Evolutionary conservation across 352 stramenopile genomes (phyloP).

Genomic region (Globisporangium orthogonon): DNA sequence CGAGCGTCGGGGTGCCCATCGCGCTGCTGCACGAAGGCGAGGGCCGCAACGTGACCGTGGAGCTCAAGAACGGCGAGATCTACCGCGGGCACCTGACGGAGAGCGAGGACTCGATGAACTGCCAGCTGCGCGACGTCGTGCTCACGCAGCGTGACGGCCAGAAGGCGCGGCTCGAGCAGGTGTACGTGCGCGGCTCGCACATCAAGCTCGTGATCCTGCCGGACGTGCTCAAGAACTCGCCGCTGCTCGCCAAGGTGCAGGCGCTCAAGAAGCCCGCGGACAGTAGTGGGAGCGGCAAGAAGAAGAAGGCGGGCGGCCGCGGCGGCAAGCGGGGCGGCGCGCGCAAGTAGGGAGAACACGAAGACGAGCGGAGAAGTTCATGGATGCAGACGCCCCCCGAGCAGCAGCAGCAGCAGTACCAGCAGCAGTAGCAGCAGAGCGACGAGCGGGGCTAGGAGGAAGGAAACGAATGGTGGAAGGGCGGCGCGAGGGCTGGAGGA

Average conservation of each 20-base stretch:
- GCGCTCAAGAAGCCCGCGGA: slow-evolving; percentile 68
- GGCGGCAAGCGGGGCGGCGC: slow-evolving; percentile 13
- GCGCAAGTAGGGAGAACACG: slow-evolving; percentile 38
- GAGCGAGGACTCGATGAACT: slow-evolving; percentile 97
- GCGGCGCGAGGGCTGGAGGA: no score
- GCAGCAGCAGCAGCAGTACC: no score
- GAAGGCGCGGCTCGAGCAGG: slow-evolving; percentile 74
- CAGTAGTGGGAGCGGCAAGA: slow-evolving; percentile 59
- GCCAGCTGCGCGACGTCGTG: slow-evolving; percentile 91
- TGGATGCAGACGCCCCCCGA: no score
- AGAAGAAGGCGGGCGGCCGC: slow-evolving; percentile 13
- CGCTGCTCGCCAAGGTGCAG: slow-evolving; percentile 95
- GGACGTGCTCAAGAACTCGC: slow-evolving; percentile 96
- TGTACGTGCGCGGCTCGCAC: slow-evolving; percentile 95
- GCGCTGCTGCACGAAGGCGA: slow-evolving; percentile 86
- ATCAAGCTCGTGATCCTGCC: slow-evolving; percentile 97
- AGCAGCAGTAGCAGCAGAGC: no score
- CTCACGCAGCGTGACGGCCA: slow-evolving; percentile 82
- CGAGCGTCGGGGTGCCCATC: slow-evolving; percentile 64
- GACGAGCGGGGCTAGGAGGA: no score
- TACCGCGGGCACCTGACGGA: slow-evolving; percentile 79
- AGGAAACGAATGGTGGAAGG: no score
- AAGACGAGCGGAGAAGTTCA: no score
- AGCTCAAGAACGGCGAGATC: slow-evolving; percentile 88
- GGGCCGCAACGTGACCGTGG: slow-evolving; percentile 75